These are phyloP conservation scores for Penicillium psychrofluorescens DNA, from an alignment of 495 filamentous ascomycete genomes.

Conservation along the genomic window DNA sequence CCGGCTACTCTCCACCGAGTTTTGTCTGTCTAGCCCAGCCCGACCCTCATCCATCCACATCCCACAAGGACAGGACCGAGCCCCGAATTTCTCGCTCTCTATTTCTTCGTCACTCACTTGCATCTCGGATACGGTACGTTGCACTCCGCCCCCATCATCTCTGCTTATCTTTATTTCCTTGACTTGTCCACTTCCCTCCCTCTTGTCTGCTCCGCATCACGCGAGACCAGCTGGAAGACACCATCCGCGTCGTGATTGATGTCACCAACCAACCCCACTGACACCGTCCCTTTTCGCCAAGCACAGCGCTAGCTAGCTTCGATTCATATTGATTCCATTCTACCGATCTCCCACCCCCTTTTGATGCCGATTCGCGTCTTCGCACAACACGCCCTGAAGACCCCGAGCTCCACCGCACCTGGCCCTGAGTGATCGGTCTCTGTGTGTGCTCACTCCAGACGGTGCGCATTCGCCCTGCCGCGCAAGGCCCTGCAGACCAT, in stretches of 20 bases:
- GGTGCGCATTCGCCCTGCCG: constrained; percentile 9
- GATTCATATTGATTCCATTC: constrained; percentile 8
- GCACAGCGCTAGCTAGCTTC: constrained; percentile 30
- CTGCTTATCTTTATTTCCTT: background rate
- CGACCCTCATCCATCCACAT: constrained; percentile 6
- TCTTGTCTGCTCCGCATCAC: background rate
- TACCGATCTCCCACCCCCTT: background rate
- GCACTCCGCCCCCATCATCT: background rate
- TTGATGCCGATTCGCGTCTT: background rate
- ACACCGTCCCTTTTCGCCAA: constrained; percentile 12
- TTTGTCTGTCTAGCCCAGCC: background rate
- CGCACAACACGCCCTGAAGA: too few species aligned
- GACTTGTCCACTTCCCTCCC: background rate
- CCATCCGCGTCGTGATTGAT: constrained; percentile 17
- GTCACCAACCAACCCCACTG: constrained; percentile 3
- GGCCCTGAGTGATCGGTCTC: constrained; percentile 5
- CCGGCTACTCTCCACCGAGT: constrained; percentile 1
- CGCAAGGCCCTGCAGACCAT: constrained; percentile 4
- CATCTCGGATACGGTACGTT: constrained; percentile 15
- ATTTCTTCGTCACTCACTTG: constrained; percentile 25
- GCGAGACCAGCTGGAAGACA: constrained; percentile 6
- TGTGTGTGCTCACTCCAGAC: constrained; percentile 1
- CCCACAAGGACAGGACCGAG: background rate
- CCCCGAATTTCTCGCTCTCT: constrained; percentile 1
- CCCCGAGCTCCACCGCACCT: background rate